These are phyloP conservation scores for Penicillium malachiteum DNA, from an alignment of 495 filamentous ascomycete species.

Conservation along the genomic window DNA sequence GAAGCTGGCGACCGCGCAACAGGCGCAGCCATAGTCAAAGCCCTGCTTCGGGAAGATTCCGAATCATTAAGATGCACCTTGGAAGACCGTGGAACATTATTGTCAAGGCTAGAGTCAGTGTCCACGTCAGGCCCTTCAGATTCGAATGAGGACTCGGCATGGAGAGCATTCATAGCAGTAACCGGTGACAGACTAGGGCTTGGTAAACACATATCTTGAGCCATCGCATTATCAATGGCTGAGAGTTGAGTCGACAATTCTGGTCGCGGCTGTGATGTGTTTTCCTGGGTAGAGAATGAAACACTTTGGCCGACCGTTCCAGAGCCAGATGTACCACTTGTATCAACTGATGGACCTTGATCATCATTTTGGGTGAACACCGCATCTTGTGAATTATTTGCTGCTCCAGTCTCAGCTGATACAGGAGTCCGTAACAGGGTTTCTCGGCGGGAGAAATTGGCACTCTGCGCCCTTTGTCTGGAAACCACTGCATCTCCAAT, in stretches of 20 bases:
- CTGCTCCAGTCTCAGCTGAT: constrained; percentile 32
- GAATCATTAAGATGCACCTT: constrained; percentile 23
- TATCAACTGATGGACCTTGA: constrained; percentile 8
- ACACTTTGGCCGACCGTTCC: constrained; percentile 22
- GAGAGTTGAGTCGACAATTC: constrained; percentile 34
- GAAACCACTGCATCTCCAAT: constrained; percentile 28
- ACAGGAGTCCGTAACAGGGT: constrained; percentile 37
- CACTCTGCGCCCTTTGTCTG: constrained; percentile 37
- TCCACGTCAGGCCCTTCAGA: constrained; percentile 46
- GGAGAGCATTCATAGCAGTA: constrained; percentile 66
- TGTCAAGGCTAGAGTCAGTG: constrained; percentile 47
- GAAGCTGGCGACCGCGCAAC: constrained; percentile 36
- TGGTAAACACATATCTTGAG: constrained; percentile 87
- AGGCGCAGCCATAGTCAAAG: constrained; percentile 7
- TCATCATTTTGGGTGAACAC: constrained; percentile 6
- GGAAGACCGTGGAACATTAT: constrained; percentile 28
- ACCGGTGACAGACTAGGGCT: constrained; percentile 94
- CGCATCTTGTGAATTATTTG: constrained; percentile 4
- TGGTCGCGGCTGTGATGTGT: constrained; percentile 19
- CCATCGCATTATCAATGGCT: constrained; percentile 57
- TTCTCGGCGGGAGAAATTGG: constrained; percentile 34
- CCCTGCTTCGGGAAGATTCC: constrained; percentile 7
- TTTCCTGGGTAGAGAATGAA: constrained; percentile 23
- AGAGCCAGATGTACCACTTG: constrained; percentile 9
- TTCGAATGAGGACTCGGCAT: constrained; percentile 46